Percentiles rank a stretch among this genome's conserved stretches.
phyloP scores from a whole-genome alignment of 1,284 basidiomycete genomes.

The Takashimella tepidaria region DNA sequence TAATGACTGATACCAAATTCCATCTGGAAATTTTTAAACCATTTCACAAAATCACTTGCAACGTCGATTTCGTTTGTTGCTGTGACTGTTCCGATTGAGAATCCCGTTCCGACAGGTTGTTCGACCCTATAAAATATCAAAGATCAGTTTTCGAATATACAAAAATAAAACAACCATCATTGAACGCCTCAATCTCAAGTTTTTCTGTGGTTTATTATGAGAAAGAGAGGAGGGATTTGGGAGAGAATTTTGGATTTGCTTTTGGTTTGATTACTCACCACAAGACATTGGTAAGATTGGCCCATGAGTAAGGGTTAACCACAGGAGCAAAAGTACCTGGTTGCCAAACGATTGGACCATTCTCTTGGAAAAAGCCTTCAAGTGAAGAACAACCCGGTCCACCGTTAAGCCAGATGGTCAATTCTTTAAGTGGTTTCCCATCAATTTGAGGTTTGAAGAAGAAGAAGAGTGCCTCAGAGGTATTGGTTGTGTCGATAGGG shows the following conservation, averaged over 20 bases:
- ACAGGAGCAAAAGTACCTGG: conserved; percentile 61
- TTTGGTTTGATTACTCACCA: conserved; percentile 17
- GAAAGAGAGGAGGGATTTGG: too few relatives aligned
- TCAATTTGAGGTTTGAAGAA: conserved; percentile 18
- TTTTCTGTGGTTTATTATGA: too few relatives aligned
- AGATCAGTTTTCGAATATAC: too few relatives aligned
- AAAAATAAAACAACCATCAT: too few relatives aligned
- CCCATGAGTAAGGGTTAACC: conserved; percentile 70
- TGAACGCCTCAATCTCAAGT: too few relatives aligned
- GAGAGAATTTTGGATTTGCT: too few relatives aligned
- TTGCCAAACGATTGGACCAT: conserved; percentile 69
- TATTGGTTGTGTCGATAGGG: conserved; percentile 14
- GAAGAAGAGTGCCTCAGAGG: conserved; percentile 18
- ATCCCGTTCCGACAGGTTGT: conserved; percentile 78
- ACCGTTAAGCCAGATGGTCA: conserved; percentile 28
- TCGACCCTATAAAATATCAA: conserved; percentile 38
- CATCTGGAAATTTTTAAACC: conserved; percentile 21
- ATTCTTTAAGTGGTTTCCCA: conserved; percentile 24
- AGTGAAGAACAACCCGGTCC: conserved; percentile 59
- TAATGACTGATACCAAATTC: conserved; percentile 21
- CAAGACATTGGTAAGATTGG: conserved; percentile 55
- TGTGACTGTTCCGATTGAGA: conserved; percentile 65
- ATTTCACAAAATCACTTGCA: conserved; percentile 37
- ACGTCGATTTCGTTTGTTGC: conserved; percentile 49
- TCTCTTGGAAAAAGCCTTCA: conserved; percentile 73